Evolutionary conservation across 768 basidiomycete species (phyloP).

Genomic region (Mycena polygramma): DNA sequence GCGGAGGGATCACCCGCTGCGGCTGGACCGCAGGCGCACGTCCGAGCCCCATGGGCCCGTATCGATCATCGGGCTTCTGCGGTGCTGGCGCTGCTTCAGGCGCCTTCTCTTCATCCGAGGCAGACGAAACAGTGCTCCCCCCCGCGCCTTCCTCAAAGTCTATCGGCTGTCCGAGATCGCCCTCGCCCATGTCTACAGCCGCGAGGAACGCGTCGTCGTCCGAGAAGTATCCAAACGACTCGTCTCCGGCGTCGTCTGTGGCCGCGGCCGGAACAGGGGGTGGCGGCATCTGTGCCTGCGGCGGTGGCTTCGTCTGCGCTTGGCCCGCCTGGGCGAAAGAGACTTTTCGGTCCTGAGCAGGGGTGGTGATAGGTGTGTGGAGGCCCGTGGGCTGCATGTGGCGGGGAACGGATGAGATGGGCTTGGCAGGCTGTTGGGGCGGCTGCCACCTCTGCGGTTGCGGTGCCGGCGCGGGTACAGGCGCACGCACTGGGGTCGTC

Average conservation of each 20-base stretch:
- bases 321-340: constrained; percentile 19
- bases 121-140: constrained; percentile 38
- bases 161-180: constrained; percentile 59
- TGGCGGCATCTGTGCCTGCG: constrained; percentile 21
- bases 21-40: constrained; percentile 1
- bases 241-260: constrained; percentile 41
- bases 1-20: constrained; percentile 7
- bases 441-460: constrained; percentile 32
- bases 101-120: constrained; percentile 34
- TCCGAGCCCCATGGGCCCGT: constrained; percentile 29
- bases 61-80: constrained; percentile 12
- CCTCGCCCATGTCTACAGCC: constrained; percentile 64
- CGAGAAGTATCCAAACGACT: constrained; percentile 70
- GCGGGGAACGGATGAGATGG: constrained; percentile 31
- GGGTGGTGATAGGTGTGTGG: constrained; percentile 35
- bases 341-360: constrained; percentile 35
- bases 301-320: constrained; percentile 33
- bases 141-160: constrained; percentile 58
- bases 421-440: constrained; percentile 21
- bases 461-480: constrained; percentile 12
- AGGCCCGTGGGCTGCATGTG: constrained; percentile 33
- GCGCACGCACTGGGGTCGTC: constrained; percentile 19
- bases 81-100: constrained; percentile 3
- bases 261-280: neutral
- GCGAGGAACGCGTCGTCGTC: constrained; percentile 80